These are phyloP conservation scores for Penicillium flavigenum DNA, from an alignment of 495 filamentous ascomycete species.

Conservation along the genomic window DNA sequence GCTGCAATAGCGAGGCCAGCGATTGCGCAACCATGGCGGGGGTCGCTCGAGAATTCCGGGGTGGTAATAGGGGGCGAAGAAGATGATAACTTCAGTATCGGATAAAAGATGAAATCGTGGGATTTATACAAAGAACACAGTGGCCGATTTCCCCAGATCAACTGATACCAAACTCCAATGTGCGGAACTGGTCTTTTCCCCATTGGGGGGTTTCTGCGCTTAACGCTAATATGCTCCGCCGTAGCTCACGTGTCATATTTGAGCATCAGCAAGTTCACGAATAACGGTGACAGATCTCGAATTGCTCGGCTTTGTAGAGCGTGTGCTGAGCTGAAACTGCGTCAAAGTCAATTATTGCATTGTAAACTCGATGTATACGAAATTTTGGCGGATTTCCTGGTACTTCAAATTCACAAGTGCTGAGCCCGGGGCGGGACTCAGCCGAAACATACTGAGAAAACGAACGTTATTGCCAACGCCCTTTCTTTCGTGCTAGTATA, in stretches of 20 bases:
- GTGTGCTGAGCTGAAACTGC: background rate
- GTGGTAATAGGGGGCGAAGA: background rate
- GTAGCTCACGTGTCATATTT: constrained; percentile 23
- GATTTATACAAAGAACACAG: constrained; percentile 4
- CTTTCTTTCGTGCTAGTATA: too few species aligned
- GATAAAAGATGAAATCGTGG: background rate
- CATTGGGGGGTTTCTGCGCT: constrained; percentile 25
- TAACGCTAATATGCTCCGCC: constrained; percentile 14
- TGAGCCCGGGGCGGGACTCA: background rate
- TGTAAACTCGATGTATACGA: background rate
- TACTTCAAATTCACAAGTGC: background rate
- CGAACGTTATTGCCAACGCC: too few species aligned
- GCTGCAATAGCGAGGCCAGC: constrained; percentile 56
- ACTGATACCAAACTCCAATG: constrained; percentile 26
- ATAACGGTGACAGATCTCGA: background rate
- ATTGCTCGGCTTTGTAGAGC: background rate
- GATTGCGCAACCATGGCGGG: constrained; percentile 48
- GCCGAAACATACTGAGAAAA: too few species aligned
- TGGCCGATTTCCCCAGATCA: constrained; percentile 12
- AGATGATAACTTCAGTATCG: background rate
- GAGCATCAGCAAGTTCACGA: background rate
- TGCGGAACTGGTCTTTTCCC: constrained; percentile 30
- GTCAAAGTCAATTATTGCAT: background rate
- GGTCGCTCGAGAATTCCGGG: constrained; percentile 6
- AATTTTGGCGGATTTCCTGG: background rate